Percentiles rank a stretch among this genome's conserved stretches.
Evolutionary conservation across 129 eudicot species (phyloP).

Genomic region (Dittrichia graveolens): DNA sequence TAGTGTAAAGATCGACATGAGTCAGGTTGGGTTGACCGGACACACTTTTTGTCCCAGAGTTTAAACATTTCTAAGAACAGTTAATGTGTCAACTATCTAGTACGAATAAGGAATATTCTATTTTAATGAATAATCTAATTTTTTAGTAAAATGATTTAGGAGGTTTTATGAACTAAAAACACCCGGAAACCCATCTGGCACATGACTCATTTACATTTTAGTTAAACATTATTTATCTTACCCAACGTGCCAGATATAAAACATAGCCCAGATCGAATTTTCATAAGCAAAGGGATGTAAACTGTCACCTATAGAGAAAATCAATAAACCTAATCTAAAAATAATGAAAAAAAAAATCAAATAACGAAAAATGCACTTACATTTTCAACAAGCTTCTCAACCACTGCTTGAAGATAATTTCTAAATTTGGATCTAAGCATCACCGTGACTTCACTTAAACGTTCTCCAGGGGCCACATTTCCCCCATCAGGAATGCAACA

Average conservation of each 20-base stretch:
- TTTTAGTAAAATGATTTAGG: neutral
- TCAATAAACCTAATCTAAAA: neutral
- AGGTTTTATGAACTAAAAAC: neutral
- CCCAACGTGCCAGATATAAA: no score
- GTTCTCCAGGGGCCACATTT: slow-evolving; percentile 72
- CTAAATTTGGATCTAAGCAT: slow-evolving; percentile 86
- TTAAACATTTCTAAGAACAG: neutral
- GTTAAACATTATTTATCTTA: no score
- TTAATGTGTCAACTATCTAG: neutral
- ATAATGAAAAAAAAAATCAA: neutral
- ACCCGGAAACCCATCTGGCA: no score
- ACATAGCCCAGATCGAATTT: neutral
- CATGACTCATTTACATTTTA: no score
- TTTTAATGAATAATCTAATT: neutral
- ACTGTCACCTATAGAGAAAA: neutral
- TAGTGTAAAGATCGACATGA: neutral
- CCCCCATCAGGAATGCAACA: slow-evolving; percentile 77
- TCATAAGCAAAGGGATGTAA: neutral
- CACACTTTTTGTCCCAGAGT: neutral
- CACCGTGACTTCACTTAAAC: slow-evolving; percentile 81
- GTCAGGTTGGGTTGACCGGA: neutral
- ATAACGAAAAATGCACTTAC: slow-evolving; percentile 42
- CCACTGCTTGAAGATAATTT: slow-evolving; percentile 74
- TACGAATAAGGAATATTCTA: neutral
- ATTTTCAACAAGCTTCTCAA: slow-evolving; percentile 82